Percentiles rank a stretch among this genome's conserved stretches.
phyloP scores from a whole-genome alignment of 2,329 filamentous ascomycete species.

The Ascochyta koolunga region DNA sequence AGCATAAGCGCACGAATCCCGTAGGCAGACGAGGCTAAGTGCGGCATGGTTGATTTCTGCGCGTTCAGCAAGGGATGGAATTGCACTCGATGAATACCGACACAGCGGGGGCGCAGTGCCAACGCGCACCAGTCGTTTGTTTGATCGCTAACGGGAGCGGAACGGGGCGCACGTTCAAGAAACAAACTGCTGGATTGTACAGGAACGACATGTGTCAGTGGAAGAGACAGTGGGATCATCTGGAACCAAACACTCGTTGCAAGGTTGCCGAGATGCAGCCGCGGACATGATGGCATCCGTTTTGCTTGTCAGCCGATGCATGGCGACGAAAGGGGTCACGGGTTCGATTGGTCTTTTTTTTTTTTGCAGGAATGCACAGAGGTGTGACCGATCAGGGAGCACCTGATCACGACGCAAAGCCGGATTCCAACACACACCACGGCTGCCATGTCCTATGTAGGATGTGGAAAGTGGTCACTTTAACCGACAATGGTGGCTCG shows the following conservation, averaged over 20 bases:
- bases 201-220: slow-evolving; percentile 14
- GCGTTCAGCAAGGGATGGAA: slow-evolving; percentile 13
- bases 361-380: slow-evolving; percentile 38
- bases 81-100: slow-evolving; percentile 17
- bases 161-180: slow-evolving; percentile 31
- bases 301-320: slow-evolving; percentile 15
- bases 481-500: slow-evolving; percentile 27
- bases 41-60: slow-evolving; percentile 10
- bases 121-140: slow-evolving; percentile 26
- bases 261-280: slow-evolving; percentile 20
- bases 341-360: slow-evolving; percentile 18
- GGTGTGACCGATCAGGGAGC: slow-evolving; percentile 24
- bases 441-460: too few species aligned
- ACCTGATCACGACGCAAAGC: slow-evolving; percentile 17
- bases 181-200: slow-evolving; percentile 25
- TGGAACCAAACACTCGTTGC: background rate
- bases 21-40: slow-evolving; percentile 18
- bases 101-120: slow-evolving; percentile 22
- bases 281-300: slow-evolving; percentile 22
- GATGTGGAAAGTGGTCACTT: slow-evolving; percentile 18
- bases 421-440: slow-evolving; percentile 2
- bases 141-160: slow-evolving; percentile 36
- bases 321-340: slow-evolving; percentile 11
- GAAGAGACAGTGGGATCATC: background rate
- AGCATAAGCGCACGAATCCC: slow-evolving; percentile 18